Evolutionary conservation across 208 protist species (phyloP), one percentile per base, ranked within the genome.

Genomic region (Leishmania arabica): DNA sequence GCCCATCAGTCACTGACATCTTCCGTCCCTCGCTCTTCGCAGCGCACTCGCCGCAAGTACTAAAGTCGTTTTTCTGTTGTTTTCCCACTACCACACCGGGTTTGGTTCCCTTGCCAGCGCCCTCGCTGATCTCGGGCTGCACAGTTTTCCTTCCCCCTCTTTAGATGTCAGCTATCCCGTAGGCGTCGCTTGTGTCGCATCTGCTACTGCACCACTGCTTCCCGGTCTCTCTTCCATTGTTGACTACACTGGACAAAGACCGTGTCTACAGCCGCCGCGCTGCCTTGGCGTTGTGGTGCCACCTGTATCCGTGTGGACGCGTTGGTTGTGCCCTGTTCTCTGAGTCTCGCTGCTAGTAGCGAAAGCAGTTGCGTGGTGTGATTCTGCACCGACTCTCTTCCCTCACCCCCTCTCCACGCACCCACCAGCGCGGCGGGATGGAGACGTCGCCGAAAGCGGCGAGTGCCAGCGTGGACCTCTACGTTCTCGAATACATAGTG

Each of bases 401-500:
- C 11, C 37, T 8, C 42, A 3, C 34, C 15, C 17, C 21, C 47
- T 72, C 19, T 8, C 17, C 19, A 24, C 53, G 17, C 21, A 45
- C 15, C 34, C 31, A 31, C 53, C 45, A 27, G 70, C 27, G 8
- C 34, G 24, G 7, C 13, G 42, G 27, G 24, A 84, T 84, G 81
- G 47, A 62, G 58, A 54, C 76, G 8, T 84, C 81, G 11, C 27
- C 81, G 4, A 65, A 47, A 15, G 5, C 4, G 8, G 5, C 37
- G n/a, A 62, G 19, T 27, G 17, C 60, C 24, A 34, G 11, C 8
- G 75, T 86, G 53, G 82, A 86, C 40, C 74, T 75, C 0, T 92
- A 89, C 66, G 76, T 90, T 7, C 85, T 96, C 4, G 94, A 97
- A 69, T 94, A 95, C 75, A 56, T 91, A 0, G 87, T 89, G 27